Conservation (phyloP, 352 stramenopile species). For the Globisporangium splendens region DNA sequence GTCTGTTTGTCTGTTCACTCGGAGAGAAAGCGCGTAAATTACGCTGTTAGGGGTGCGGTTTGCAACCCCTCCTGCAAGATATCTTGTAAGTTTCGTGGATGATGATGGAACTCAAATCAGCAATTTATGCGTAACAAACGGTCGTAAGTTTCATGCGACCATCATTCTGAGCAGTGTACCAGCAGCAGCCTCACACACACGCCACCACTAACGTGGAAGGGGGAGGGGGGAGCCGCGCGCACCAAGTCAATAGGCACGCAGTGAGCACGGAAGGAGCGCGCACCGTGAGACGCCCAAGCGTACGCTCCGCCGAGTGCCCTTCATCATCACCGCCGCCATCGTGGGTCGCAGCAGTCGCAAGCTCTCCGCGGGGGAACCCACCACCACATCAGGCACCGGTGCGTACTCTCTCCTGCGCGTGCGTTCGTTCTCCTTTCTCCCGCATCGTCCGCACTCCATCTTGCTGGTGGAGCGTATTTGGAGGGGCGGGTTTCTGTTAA, state of each 20-base stretch:
- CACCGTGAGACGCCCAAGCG: neutral
- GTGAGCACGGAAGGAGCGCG: neutral
- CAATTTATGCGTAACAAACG: neutral
- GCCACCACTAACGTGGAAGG: neutral
- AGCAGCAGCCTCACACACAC: neutral
- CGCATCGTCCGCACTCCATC: neutral
- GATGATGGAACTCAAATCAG: neutral
- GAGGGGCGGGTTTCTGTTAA: conserved; percentile 7
- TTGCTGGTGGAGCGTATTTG: neutral
- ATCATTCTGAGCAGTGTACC: neutral
- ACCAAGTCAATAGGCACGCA: neutral
- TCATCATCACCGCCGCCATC: conserved; percentile 8
- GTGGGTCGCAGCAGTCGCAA: conserved; percentile 16
- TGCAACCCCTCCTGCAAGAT: neutral
- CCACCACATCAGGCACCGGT: conserved; percentile 11
- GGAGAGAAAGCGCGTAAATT: conserved; percentile 6
- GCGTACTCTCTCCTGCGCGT: conserved; percentile 1
- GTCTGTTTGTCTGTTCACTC: conserved; percentile 1
- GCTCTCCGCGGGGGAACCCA: conserved; percentile 13
- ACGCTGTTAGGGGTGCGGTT: neutral
- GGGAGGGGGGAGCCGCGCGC: too few species aligned
- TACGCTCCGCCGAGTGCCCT: neutral
- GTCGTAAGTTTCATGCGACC: neutral
- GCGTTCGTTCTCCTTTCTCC: neutral
- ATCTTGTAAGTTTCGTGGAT: neutral